Evolutionary conservation across 2,329 filamentous ascomycete genomes (phyloP), one percentile per base, ranked within the genome.

Genomic region (Arthrinium puccinioides): DNA sequence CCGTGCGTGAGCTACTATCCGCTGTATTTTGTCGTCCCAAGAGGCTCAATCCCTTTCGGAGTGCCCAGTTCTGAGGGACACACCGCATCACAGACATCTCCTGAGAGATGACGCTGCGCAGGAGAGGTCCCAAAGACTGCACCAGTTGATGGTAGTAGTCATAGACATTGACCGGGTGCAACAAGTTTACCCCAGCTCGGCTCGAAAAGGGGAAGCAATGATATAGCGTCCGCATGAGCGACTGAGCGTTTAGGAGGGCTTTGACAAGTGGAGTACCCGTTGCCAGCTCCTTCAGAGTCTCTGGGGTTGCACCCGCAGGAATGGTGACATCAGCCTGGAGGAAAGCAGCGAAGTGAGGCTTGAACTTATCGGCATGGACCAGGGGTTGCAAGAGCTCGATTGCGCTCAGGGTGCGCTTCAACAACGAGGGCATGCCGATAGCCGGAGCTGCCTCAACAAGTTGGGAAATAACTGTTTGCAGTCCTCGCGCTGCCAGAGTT

Each of bases 51-150:
- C 30, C 13, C 46, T 62, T 45, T 53, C 53, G 29, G n/a, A n/a
- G n/a, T 56, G 64, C 66, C 81, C 82, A 85, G 41, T 79, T 69
- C 25, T 79, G 72, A 1, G 90, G 87, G 33, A 95, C 82, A 36
- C 76, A 70, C 35, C 77, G 80, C 46, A 84, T 75, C 30, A 96
- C 67, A 1, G 82, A 67, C 24, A 89, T 84, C 46, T 94, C 85
- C 59, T 98, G 90, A 59, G 82, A 82, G n/a, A 94, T 72, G 41
- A 87, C 84, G 36, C 82, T 82, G 28, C 84, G 76, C 46, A 96
- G 74, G 13, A 98, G 65, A 18, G 80, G 79, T 4, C 87, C 88
- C 23, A 97, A 72, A 19, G 79, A 79, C 44, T 78, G 74, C 18
- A 94, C 73, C 25, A 96, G 65, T n/a, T 70, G 63, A 30, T 78